Evolutionary conservation across 2,329 filamentous ascomycete species (phyloP).

Genomic region (Epichloe typhina): DNA sequence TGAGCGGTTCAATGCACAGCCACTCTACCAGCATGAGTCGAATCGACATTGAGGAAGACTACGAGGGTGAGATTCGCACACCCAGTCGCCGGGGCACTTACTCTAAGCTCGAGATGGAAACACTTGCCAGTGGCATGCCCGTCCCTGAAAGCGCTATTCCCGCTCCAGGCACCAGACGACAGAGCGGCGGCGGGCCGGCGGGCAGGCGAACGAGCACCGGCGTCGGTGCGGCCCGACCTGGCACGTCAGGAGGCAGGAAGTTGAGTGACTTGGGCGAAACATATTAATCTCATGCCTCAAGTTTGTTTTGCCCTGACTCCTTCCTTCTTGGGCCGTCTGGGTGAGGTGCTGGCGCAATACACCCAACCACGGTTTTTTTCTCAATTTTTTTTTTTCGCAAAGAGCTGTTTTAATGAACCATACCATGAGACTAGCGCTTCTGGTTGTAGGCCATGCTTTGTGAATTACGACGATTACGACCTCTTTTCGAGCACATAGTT

Average conservation of each 20-base stretch:
- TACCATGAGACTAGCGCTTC: constrained; percentile 1
- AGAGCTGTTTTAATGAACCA: constrained; percentile 5
- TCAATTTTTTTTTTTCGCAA: constrained; percentile 1
- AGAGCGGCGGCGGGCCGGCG: constrained; percentile 29
- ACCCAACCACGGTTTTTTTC: constrained; percentile 1
- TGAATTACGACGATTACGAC: constrained; percentile 6
- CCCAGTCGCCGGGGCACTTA: constrained; percentile 43
- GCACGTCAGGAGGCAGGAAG: constrained; percentile 23
- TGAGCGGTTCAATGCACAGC: constrained; percentile 49
- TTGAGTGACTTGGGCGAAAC: constrained; percentile 41
- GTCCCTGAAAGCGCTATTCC: constrained; percentile 32
- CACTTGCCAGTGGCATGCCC: constrained; percentile 25
- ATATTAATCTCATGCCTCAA: constrained; percentile 22
- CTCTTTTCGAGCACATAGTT: constrained; percentile 2
- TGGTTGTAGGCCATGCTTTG: constrained; percentile 1
- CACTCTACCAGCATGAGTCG: constrained; percentile 45
- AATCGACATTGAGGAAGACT: constrained; percentile 32
- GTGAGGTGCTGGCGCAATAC: constrained; percentile 6
- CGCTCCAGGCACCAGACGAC: constrained; percentile 28
- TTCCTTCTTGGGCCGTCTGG: not conserved
- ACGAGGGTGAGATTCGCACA: constrained; percentile 31
- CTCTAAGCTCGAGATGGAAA: constrained; percentile 33
- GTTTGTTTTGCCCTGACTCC: not conserved
- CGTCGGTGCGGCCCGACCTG: constrained; percentile 18
- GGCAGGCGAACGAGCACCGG: constrained; percentile 30